A percentile compares a stretch with the other conserved stretches of the same genome.
These are phyloP conservation scores for Ramichloridium luteum DNA, from an alignment of 2,329 filamentous ascomycete genomes.

Conservation along the genomic window DNA sequence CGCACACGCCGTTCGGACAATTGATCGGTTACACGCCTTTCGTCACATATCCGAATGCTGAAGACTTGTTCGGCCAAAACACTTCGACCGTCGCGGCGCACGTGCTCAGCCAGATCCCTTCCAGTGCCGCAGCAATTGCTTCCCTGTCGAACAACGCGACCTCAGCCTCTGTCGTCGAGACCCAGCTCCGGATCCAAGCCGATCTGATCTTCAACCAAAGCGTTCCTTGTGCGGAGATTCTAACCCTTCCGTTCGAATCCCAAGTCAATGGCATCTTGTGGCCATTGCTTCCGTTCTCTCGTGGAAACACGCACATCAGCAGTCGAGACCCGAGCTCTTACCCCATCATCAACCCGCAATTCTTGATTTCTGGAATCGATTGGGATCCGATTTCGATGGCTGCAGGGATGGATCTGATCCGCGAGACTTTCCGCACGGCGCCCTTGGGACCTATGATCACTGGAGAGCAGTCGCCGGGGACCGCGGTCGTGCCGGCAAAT, in stretches of 20 bases:
- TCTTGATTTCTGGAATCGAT: slow-evolving; percentile 19
- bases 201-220: slow-evolving; percentile 9
- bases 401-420: slow-evolving; percentile 10
- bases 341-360: slow-evolving; percentile 21
- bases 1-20: slow-evolving; percentile 11
- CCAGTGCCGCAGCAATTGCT: slow-evolving; percentile 22
- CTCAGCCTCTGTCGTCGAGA: slow-evolving; percentile 9
- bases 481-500: slow-evolving; percentile 8
- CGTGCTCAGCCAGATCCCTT: slow-evolving; percentile 12
- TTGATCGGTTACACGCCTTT: slow-evolving; percentile 10
- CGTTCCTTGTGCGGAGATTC: slow-evolving; percentile 7
- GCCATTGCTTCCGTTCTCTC: slow-evolving; percentile 16
- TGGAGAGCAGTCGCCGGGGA: slow-evolving; percentile 21
- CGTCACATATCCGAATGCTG: slow-evolving; percentile 9
- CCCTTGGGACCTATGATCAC: slow-evolving; percentile 18
- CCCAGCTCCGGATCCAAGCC: slow-evolving; percentile 10
- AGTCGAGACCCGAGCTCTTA: slow-evolving; percentile 10
- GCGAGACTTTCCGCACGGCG: slow-evolving; percentile 11
- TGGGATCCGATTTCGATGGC: slow-evolving; percentile 15
- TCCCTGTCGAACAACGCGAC: slow-evolving; percentile 15
- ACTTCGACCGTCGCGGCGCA: slow-evolving; percentile 31
- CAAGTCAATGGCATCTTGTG: slow-evolving; percentile 9
- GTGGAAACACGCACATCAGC: slow-evolving; percentile 19
- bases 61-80: slow-evolving; percentile 29
- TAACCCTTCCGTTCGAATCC: slow-evolving; percentile 4